These are phyloP conservation scores for Pleurotus cornucopiae DNA, from an alignment of 768 basidiomycete species.

Conservation along the genomic window DNA sequence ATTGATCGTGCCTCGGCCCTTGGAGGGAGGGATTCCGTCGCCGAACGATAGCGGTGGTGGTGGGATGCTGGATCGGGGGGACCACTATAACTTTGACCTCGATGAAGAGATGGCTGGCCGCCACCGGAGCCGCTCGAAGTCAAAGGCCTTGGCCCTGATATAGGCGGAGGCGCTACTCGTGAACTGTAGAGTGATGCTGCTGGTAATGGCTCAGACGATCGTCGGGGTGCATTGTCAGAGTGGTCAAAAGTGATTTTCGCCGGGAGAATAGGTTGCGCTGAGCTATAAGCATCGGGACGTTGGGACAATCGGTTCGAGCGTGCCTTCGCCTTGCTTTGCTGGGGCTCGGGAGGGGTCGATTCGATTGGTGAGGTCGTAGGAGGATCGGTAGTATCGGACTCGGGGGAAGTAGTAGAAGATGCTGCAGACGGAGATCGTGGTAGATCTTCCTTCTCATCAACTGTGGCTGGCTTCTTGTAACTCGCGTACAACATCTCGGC, in stretches of 20 bases:
- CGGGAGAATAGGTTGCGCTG: background rate
- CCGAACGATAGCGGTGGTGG: background rate
- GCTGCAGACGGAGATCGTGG: background rate
- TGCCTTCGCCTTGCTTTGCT: no score
- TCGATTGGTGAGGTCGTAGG: background rate
- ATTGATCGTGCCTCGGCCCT: background rate
- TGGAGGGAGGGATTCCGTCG: background rate
- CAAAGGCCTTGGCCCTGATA: background rate
- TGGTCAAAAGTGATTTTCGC: background rate
- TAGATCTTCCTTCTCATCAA: background rate
- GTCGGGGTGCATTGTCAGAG: background rate
- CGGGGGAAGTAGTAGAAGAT: background rate
- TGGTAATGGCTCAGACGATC: background rate
- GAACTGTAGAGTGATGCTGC: background rate
- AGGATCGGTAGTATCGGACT: background rate
- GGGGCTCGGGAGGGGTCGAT: background rate
- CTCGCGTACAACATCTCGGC: conserved; percentile 4
- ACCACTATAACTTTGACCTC: background rate
- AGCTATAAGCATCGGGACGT: no score
- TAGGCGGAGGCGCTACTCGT: background rate
- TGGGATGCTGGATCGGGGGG: background rate
- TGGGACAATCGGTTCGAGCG: no score
- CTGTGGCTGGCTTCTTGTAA: background rate
- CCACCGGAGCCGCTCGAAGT: background rate
- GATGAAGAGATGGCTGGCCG: background rate